phyloP scores from a whole-genome alignment of 2,329 filamentous ascomycete genomes.

The Xylaria sp. region DNA sequence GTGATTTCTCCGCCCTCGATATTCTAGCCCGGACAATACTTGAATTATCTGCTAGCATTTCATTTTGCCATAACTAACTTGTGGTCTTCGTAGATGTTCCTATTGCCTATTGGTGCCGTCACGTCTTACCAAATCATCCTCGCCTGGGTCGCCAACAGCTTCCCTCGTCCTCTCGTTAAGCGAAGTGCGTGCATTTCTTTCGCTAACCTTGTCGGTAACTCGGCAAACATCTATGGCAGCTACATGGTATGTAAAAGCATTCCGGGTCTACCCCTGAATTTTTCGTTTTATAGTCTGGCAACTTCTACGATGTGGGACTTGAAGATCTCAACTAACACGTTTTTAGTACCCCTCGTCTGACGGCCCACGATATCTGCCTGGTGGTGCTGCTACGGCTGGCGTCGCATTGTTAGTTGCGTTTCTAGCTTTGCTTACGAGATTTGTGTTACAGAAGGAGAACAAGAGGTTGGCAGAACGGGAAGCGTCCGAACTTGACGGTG shows the following conservation, averaged over 20 bases:
- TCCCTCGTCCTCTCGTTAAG: conserved; percentile 75
- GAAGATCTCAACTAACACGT: neutral
- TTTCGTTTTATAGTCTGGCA: neutral
- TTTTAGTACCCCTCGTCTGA: conserved; percentile 51
- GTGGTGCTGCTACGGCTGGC: conserved; percentile 68
- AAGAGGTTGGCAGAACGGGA: conserved; percentile 63
- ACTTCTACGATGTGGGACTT: neutral
- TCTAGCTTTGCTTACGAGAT: conserved; percentile 63
- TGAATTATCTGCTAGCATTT: neutral
- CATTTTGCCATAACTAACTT: neutral
- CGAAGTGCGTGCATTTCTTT: conserved; percentile 73
- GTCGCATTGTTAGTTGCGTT: conserved; percentile 69
- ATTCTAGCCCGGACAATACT: neutral
- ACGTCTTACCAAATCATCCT: conserved; percentile 68
- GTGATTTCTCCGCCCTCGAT: neutral
- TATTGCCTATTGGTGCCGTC: conserved; percentile 66
- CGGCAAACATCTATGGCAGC: conserved; percentile 57
- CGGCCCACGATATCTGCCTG: conserved; percentile 58
- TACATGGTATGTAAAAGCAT: conserved; percentile 51
- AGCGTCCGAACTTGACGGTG: conserved; percentile 39
- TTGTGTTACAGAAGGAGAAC: conserved; percentile 69
- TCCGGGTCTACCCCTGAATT: no score
- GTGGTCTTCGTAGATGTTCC: conserved; percentile 56
- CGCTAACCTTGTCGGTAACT: conserved; percentile 74
- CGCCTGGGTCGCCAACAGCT: conserved; percentile 73